Evolutionary conservation across 768 basidiomycete genomes (phyloP).

Genomic region (Hypholoma fasciculare): DNA sequence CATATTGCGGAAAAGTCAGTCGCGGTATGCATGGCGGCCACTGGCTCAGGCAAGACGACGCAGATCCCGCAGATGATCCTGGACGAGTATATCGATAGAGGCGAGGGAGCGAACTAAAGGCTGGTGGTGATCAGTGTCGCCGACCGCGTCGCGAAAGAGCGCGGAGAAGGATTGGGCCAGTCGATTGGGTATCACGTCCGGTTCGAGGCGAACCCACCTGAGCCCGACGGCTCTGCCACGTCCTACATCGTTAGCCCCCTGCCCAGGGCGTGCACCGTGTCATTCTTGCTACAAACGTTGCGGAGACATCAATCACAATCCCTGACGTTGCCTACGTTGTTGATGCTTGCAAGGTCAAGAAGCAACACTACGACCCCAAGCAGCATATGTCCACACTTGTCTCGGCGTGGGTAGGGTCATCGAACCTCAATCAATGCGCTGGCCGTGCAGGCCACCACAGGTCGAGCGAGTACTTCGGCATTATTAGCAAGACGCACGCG

Average conservation of each 20-base stretch:
- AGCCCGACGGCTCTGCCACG: constrained; percentile 80
- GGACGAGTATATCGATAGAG: constrained; percentile 76
- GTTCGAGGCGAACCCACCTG: constrained; percentile 80
- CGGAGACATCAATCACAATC: constrained; percentile 94
- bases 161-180: constrained; percentile 68
- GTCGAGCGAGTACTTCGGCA: constrained; percentile 87
- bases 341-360: constrained; percentile 86
- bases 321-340: constrained; percentile 95
- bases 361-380: constrained; percentile 86
- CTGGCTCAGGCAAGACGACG: constrained; percentile 93
- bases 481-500: constrained; percentile 67
- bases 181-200: constrained; percentile 91
- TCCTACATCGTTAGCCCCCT: constrained; percentile 91
- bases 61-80: constrained; percentile 93
- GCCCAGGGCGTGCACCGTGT: constrained; percentile 76
- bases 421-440: constrained; percentile 88
- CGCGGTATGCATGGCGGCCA: constrained; percentile 87
- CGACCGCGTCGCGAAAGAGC: constrained; percentile 86
- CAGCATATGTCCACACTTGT: constrained; percentile 87
- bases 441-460: constrained; percentile 93
- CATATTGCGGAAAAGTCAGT: constrained; percentile 80
- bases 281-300: constrained; percentile 93
- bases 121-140: constrained; percentile 92
- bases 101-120: constrained; percentile 86
- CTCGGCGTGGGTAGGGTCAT: constrained; percentile 88